A percentile compares a stretch with the other conserved stretches of the same genome.
Conservation (phyloP, 805 yeast genomes). For the Candida michaelii region DNA sequence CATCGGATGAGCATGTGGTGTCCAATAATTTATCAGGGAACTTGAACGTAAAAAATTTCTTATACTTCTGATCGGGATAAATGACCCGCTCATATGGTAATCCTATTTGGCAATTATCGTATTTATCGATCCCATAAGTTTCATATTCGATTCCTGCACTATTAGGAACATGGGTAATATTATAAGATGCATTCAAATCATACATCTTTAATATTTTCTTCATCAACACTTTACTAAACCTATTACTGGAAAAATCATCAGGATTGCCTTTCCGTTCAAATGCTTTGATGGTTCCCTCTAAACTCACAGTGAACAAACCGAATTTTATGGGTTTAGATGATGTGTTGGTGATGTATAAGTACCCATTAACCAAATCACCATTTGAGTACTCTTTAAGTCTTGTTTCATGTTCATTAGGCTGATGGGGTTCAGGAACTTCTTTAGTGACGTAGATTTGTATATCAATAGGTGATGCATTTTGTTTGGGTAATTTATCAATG, state of each 20-base stretch:
- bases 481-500: constrained; percentile 48
- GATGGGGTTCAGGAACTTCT: constrained; percentile 47
- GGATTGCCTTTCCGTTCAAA: constrained; percentile 22
- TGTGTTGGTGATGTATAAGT: constrained; percentile 48
- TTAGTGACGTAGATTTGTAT: constrained; percentile 54
- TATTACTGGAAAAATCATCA: constrained; percentile 14
- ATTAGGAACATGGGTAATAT: constrained; percentile 48
- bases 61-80: constrained; percentile 49
- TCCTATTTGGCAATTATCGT: constrained; percentile 51
- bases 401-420: constrained; percentile 41
- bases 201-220: constrained; percentile 60
- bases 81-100: constrained; percentile 49
- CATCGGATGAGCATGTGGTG: constrained; percentile 48
- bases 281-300: constrained; percentile 47
- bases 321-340: constrained; percentile 44
- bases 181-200: constrained; percentile 58
- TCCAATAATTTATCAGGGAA: constrained; percentile 56
- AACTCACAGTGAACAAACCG: constrained; percentile 45
- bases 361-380: constrained; percentile 44
- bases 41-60: constrained; percentile 59
- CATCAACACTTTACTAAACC: constrained; percentile 32
- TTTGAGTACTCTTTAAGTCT: constrained; percentile 43
- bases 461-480: constrained; percentile 42
- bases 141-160: constrained; percentile 50
- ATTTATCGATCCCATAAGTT: constrained; percentile 41